phyloP scores from a whole-genome alignment of 2,329 filamentous ascomycete genomes.

The Exserohilum turcica region DNA sequence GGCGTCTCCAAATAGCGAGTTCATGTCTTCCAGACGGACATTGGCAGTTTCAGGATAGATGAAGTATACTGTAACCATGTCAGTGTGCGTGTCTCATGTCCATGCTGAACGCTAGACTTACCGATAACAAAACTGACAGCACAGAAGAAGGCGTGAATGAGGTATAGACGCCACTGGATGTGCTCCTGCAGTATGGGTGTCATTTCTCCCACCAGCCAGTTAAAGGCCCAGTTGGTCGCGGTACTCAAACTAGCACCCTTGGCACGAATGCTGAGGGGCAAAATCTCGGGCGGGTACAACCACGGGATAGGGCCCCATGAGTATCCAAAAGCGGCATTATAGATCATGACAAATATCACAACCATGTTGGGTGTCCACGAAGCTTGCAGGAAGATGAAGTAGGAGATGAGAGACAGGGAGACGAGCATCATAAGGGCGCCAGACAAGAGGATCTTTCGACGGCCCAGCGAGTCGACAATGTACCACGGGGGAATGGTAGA shows the following conservation, averaged over 20 bases:
- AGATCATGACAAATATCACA: conserved; percentile 69
- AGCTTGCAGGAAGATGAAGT: no score
- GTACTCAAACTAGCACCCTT: conserved; percentile 73
- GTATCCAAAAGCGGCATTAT: conserved; percentile 61
- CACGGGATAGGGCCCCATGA: conserved; percentile 75
- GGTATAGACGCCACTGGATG: conserved; percentile 82
- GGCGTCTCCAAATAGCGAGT: conserved; percentile 89
- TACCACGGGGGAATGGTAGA: conserved; percentile 68
- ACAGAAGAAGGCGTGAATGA: conserved; percentile 97
- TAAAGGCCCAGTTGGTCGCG: conserved; percentile 85
- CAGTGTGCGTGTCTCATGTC: conserved; percentile 21
- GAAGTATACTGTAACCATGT: conserved; percentile 76
- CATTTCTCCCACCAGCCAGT: conserved; percentile 63
- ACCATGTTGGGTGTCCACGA: no score
- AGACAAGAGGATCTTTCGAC: conserved; percentile 64
- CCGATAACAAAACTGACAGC: conserved; percentile 93
- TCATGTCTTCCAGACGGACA: conserved; percentile 95
- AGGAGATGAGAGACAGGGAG: conserved; percentile 66
- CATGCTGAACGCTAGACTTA: conserved; percentile 58
- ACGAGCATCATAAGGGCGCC: conserved; percentile 72
- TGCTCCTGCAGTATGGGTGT: conserved; percentile 79
- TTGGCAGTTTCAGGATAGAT: conserved; percentile 97
- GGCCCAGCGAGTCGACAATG: conserved; percentile 67
- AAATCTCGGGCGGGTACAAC: conserved; percentile 76
- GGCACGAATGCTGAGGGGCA: conserved; percentile 69